These are phyloP conservation scores for Luvunga scandens DNA, from an alignment of 345 rosid species.

Conservation along the genomic window DNA sequence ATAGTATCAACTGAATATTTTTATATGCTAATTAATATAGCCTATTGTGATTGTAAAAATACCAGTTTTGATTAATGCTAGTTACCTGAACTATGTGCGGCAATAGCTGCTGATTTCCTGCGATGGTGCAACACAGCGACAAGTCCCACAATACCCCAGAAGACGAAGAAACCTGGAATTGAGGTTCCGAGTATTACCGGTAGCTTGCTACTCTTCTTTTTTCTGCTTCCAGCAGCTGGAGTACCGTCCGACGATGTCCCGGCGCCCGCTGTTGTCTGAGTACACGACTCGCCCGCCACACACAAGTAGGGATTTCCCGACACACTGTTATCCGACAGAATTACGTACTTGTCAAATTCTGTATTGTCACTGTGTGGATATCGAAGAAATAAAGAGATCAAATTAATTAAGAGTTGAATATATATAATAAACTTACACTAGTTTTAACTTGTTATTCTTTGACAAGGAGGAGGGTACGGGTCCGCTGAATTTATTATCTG, in stretches of 20 bases:
- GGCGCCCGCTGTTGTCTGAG: neutral
- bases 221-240: neutral
- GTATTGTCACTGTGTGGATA: neutral
- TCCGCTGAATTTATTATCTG: conserved; percentile 28
- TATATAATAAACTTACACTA: conserved; percentile 22
- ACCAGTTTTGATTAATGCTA: too few species aligned
- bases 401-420: neutral
- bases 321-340: conserved; percentile 17
- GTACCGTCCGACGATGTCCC: neutral
- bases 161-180: conserved; percentile 31
- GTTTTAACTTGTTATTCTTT: conserved; percentile 27
- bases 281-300: conserved; percentile 32
- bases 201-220: conserved; percentile 30
- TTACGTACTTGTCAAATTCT: too few species aligned
- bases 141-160: conserved; percentile 32
- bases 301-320: conserved; percentile 41
- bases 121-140: conserved; percentile 21
- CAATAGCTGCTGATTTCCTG: conserved; percentile 34
- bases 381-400: neutral
- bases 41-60: too few species aligned
- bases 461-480: conserved; percentile 35
- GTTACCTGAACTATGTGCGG: conserved; percentile 16
- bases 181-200: conserved; percentile 39
- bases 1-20: too few species aligned
- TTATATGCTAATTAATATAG: too few species aligned